These are phyloP conservation scores for Speleostelium caveatum DNA, from an alignment of 78 protist species.

Conservation along the genomic window DNA sequence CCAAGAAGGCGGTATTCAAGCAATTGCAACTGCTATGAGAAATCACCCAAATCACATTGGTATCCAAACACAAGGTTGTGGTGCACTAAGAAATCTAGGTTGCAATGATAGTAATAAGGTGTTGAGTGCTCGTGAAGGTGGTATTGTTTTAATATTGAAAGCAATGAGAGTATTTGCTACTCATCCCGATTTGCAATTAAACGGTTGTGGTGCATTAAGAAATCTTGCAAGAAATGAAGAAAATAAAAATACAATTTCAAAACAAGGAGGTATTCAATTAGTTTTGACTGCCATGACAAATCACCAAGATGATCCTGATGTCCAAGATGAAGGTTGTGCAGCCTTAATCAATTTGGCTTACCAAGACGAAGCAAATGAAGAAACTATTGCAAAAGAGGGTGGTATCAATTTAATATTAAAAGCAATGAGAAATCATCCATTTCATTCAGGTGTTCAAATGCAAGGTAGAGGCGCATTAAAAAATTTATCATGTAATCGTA, in stretches of 20 bases:
- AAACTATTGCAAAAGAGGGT: slow-evolving; percentile 57
- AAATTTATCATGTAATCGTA: slow-evolving; percentile 60
- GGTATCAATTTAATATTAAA: slow-evolving; percentile 42
- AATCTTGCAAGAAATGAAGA: slow-evolving; percentile 61
- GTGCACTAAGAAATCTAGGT: slow-evolving; percentile 66
- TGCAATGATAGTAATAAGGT: slow-evolving; percentile 56
- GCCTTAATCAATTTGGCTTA: slow-evolving; percentile 61
- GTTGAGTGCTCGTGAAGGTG: slow-evolving; percentile 50
- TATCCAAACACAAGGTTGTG: slow-evolving; percentile 77
- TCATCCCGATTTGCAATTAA: slow-evolving; percentile 59
- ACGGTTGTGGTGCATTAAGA: slow-evolving; percentile 68
- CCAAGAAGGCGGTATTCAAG: slow-evolving; percentile 68
- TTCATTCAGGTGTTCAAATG: slow-evolving; percentile 69
- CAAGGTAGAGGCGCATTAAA: slow-evolving; percentile 73
- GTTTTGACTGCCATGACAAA: slow-evolving; percentile 44
- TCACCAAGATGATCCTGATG: slow-evolving; percentile 68
- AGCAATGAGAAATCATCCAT: slow-evolving; percentile 73
- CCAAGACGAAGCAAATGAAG: slow-evolving; percentile 68
- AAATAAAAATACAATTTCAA: slow-evolving; percentile 46
- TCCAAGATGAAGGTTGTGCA: slow-evolving; percentile 77
- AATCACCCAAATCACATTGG: slow-evolving; percentile 73
- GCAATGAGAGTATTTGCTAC: slow-evolving; percentile 32
- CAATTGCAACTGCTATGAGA: slow-evolving; percentile 59
- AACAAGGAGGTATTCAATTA: slow-evolving; percentile 59
- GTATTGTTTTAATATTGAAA: slow-evolving; percentile 33